Base-by-base conservation (phyloP, 2,329 filamentous ascomycete species). In the Anthostomella pinea region DNA sequence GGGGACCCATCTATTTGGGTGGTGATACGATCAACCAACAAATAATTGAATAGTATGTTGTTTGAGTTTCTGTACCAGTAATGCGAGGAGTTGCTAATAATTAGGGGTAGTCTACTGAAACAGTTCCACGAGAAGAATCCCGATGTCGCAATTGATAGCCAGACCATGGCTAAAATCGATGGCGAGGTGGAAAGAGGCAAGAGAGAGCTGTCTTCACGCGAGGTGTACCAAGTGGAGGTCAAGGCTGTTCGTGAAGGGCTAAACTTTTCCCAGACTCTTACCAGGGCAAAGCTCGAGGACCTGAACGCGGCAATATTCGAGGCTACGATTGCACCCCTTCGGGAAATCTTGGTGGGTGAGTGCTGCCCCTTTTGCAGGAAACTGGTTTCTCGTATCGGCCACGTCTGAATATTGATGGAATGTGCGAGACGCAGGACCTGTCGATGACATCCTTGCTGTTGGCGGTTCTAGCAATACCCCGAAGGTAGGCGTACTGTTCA, bases 91-190 rank as follows among this genome's bases (percentile, higher is more conserved):
- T n/a, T n/a, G n/a, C n/a, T n/a, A n/a, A n/a, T n/a, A n/a, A n/a
- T n/a, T n/a, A n/a, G n/a, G n/a, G n/a, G n/a, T n/a, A n/a, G n/a
- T 81, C 88, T 97, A 64, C 83, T 84, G 75, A 96, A 97, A 85
- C 75, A 79, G 57, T 97, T 95, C 83, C 97, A 97, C 84, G 96
- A 96, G 85, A 93, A 96, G 80, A 79, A 96, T 77, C 72, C 69
- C 53, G 89, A 98, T 57, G 80, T 97, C 64, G 86, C 83, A 72
- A 94, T 93, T 77, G 89, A 97, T 63, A 72, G 84, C 52, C 96
- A 96, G 86, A 85, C 91, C 53, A 97, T 97, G 90, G 88, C 90
- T 73, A 98, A 97, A 77, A 81, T 98, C 57, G 97, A 97, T 87
- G 90, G 93, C 59, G 93, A 97, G 71, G 91, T 93, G 55, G 93